Percentiles rank a stretch among this genome's conserved stretches.
Evolutionary conservation across 768 basidiomycete genomes (phyloP).

Genomic region (Epithele typhae): DNA sequence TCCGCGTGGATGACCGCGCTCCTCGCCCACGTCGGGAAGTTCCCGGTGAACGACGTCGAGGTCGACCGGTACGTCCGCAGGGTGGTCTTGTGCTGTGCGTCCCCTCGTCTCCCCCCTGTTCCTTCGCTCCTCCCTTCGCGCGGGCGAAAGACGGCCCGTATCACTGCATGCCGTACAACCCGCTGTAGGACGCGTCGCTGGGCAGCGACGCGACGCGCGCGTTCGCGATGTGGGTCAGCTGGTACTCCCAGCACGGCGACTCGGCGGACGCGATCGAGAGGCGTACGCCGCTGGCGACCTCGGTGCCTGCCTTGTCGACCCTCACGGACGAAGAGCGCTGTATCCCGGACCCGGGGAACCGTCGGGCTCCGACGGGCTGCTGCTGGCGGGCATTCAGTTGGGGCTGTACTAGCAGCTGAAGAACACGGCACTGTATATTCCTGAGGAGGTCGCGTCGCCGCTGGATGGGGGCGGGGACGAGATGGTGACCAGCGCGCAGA

Average conservation of each 20-base stretch:
- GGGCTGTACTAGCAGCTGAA: slow-evolving; percentile 2
- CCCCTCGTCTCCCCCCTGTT: no score
- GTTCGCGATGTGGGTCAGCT: slow-evolving; percentile 5
- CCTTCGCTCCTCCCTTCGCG: no score
- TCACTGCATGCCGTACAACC: slow-evolving; percentile 6
- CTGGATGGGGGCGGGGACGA: no score
- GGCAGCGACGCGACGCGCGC: background rate
- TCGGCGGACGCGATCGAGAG: slow-evolving; percentile 8
- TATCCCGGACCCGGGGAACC: slow-evolving; percentile 7
- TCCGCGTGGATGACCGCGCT: slow-evolving; percentile 2
- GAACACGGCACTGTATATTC: slow-evolving; percentile 1
- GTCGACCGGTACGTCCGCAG: slow-evolving; percentile 1
- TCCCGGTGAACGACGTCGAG: background rate
- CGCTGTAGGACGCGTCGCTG: slow-evolving; percentile 7
- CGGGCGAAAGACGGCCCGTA: no score
- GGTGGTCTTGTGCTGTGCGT: slow-evolving; percentile 4
- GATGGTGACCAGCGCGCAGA: background rate
- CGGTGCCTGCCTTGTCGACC: slow-evolving; percentile 10
- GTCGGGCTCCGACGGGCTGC: slow-evolving; percentile 11
- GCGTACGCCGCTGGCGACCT: slow-evolving; percentile 2
- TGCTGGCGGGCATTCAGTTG: slow-evolving; percentile 6
- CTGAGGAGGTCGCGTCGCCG: background rate
- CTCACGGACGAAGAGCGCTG: slow-evolving; percentile 8
- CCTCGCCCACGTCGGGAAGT: slow-evolving; percentile 3
- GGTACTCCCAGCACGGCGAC: slow-evolving; percentile 5